Base-by-base conservation (phyloP, 495 filamentous ascomycete genomes). In the Neurospora tetrasperma region DNA sequence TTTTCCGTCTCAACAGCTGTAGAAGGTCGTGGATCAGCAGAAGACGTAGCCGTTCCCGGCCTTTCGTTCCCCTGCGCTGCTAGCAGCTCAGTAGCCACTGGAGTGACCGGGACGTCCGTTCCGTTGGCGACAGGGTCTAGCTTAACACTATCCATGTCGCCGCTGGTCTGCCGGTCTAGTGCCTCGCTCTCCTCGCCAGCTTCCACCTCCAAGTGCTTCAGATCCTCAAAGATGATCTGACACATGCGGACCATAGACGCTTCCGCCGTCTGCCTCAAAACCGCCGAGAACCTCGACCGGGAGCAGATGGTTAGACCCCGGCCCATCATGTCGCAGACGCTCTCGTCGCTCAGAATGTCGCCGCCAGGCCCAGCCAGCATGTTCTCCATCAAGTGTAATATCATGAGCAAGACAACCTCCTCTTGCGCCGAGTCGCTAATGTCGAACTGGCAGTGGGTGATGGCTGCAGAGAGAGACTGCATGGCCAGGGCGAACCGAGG, bases 251-350 rank as follows among this genome's bases (percentile, higher is more conserved):
- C 91, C 96, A 98, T 98, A 71, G 93, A 91, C 81, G 97, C 96
- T 80, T 99, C 96, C 2, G 96, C 96, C 31, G 94, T 95, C 73
- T 94, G 87, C 71, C 94, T 88, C 20, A 99, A 85, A 11, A 98
- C 89, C 77, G 98, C 96, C 20, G 96, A 97, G 70, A 99, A 87
- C 69, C 94, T 89, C 71, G 90, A 89, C 82, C 98, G 94, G 72
- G 94, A 98, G 83, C 96, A 99, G 88, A 99, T 98, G 79, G 94
- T 97, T 74, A 99, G 81, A 5, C 94, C 96, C 5, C 93, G 94
- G 81, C 97, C 96, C 96, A 99, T 98, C 96, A 99, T 98, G 78
- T 97, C 93, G 78, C 96, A 99, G 12, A 99, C 93, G 78, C 94
- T 98, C 83, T 97, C 94, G 76, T 99, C 96, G 42, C 95, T 94